Conservation (phyloP, 2,329 filamentous ascomycete species). For the Apiospora marii region DNA sequence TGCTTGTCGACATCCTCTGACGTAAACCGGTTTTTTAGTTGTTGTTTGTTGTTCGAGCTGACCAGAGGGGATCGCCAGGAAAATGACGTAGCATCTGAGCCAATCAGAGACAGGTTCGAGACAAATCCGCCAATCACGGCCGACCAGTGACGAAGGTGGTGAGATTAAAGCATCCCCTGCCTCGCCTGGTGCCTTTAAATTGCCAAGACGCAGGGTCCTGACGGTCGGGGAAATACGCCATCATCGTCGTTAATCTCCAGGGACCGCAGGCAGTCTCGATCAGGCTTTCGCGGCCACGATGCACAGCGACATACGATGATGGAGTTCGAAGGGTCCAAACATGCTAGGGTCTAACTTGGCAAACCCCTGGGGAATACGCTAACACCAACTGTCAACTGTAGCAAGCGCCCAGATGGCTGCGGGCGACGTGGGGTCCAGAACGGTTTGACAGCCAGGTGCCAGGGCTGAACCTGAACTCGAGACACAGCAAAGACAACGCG, state of each 20-base stretch:
- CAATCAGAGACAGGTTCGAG: conserved; percentile 26
- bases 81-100: conserved; percentile 28
- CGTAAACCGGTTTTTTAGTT: conserved; percentile 28
- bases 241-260: background rate
- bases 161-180: background rate
- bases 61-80: background rate
- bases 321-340: background rate
- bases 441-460: background rate
- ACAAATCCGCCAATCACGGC: conserved; percentile 24
- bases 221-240: background rate
- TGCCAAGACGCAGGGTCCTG: background rate
- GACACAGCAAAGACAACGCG: background rate
- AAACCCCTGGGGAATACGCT: conserved; percentile 1
- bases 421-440: background rate
- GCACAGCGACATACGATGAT: background rate
- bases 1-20: conserved; percentile 1
- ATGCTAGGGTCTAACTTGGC: conserved; percentile 3
- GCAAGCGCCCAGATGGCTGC: background rate
- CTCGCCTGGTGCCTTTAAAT: background rate
- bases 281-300: background rate
- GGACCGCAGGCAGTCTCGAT: background rate
- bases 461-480: background rate
- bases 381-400: background rate
- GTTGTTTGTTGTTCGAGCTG: conserved; percentile 18
- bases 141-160: conserved; percentile 22